Evolutionary conservation across 768 basidiomycete species (phyloP), one percentile per base, ranked within the genome.

Genomic region (Collybia sp.): DNA sequence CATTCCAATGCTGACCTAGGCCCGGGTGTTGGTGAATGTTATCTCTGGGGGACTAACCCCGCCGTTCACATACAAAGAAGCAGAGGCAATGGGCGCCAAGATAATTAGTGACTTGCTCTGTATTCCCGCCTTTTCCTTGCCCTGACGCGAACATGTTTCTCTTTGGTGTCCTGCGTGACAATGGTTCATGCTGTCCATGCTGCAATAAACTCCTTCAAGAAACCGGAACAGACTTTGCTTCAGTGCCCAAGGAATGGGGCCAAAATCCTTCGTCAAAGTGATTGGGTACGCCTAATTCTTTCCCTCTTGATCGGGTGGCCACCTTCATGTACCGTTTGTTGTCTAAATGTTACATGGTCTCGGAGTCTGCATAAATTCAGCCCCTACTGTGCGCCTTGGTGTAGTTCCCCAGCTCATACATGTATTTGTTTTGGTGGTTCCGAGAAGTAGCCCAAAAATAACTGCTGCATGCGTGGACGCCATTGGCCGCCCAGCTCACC

Each of bases 21-120:
- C 38, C 9, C 47, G 76, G 75, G 77, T 86, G 31, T 82, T 88
- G 30, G 84, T 88, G 36, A 88, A 88, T 50, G 85, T 88, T 15
- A 87, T 88, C 50, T 85, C 84, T 5, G 85, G 85, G 34, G 86
- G 86, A n/a, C 67, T 88, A 39, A 87, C 86, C 0, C 86, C 86
- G 6, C 80, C 83, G 5, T 87, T 87, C 59, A 88, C 84, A 1
- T 74, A 68, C 46, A 63, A 78, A 41, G 80, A 88, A 58, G 86
- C 85, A 0, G 85, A 87, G 60, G 66, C 64, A 13, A 71, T 77
- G 58, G 86, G 86, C n/a, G 85, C 85, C 30, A 88, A 87, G 61
- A 80, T 88, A 42, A 87, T 88, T 61, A 87, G 85, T 86, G 48
- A 59, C 82, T 68, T 17, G 18, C 25, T 25, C 25, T 8, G 8